A percentile compares a stretch with the other conserved stretches of the same genome.
These are phyloP conservation scores for Polychaeton citri DNA, from an alignment of 2,329 filamentous ascomycete genomes.

Conservation along the genomic window DNA sequence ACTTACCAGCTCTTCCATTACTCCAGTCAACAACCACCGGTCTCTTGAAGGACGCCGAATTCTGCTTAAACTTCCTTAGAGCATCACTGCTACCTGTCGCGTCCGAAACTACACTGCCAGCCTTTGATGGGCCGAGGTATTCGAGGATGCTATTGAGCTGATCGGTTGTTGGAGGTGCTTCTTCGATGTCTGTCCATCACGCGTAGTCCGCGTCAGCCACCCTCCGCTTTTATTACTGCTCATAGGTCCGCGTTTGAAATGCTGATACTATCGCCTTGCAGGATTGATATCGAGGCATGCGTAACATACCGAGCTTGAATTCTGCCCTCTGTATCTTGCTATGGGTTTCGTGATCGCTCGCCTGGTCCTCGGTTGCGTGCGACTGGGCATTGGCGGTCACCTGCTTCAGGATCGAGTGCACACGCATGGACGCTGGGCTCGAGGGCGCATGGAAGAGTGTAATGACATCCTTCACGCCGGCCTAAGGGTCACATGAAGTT, in stretches of 20 bases:
- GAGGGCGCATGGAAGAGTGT: conserved; percentile 89
- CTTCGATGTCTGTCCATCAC: conserved; percentile 60
- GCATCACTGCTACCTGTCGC: conserved; percentile 66
- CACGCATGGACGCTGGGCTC: conserved; percentile 57
- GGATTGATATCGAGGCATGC: too few relatives aligned
- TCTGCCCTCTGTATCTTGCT: conserved; percentile 47
- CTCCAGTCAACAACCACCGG: conserved; percentile 91
- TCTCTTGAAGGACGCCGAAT: conserved; percentile 52
- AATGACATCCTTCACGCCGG: conserved; percentile 57
- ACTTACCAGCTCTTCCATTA: conserved; percentile 61
- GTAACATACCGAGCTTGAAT: conserved; percentile 54
- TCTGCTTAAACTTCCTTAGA: conserved; percentile 62
- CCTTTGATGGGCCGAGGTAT: conserved; percentile 55
- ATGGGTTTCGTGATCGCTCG: conserved; percentile 51
- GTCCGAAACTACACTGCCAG: conserved; percentile 56
- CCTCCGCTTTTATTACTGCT: too few relatives aligned
- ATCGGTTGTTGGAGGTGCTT: conserved; percentile 64
- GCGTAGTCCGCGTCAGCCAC: too few relatives aligned
- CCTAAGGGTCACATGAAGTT: conserved; percentile 19
- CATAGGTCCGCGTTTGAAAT: too few relatives aligned
- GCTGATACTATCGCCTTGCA: too few relatives aligned
- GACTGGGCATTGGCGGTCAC: conserved; percentile 55
- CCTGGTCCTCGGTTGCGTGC: conserved; percentile 60
- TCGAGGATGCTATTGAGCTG: conserved; percentile 75
- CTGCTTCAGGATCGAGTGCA: conserved; percentile 67